Conservation (phyloP, 306 rosid genomes). For the Geum urbanum region DNA sequence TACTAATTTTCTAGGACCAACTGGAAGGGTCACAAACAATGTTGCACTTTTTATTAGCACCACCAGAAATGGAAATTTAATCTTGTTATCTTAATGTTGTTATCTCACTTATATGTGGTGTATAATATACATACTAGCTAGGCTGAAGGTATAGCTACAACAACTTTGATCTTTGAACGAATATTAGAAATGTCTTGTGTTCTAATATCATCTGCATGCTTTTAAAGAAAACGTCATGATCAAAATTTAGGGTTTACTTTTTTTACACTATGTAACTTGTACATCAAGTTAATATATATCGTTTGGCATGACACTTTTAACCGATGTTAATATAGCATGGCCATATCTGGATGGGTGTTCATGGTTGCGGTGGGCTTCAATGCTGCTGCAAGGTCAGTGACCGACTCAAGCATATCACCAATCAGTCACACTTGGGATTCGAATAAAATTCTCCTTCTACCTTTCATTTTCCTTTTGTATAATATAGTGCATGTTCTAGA, state of each 20-base stretch:
- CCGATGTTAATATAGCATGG: constrained; percentile 32
- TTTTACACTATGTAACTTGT: background rate
- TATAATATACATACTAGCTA: background rate
- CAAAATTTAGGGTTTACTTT: too few relatives aligned
- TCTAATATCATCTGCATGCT: too few relatives aligned
- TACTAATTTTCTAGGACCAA: background rate
- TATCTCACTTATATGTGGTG: background rate
- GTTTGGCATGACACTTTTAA: background rate
- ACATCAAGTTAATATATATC: background rate
- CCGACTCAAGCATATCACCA: background rate
- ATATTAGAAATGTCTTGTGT: background rate
- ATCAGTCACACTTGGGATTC: too few relatives aligned
- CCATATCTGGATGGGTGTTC: constrained; percentile 38
- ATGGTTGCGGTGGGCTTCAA: constrained; percentile 52
- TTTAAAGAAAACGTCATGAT: too few relatives aligned
- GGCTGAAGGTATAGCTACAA: constrained; percentile 1
- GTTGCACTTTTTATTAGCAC: background rate
- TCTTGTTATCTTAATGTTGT: background rate
- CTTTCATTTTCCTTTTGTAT: too few relatives aligned
- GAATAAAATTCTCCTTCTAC: too few relatives aligned
- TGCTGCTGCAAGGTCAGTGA: constrained; percentile 51
- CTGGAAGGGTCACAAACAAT: background rate
- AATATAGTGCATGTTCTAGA: too few relatives aligned
- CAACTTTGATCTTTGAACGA: background rate
- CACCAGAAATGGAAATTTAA: background rate